Percentiles rank a stretch among this genome's conserved stretches.
phyloP scores from a whole-genome alignment of 108 stramenopile genomes.

The Cyclotella sp. region DNA sequence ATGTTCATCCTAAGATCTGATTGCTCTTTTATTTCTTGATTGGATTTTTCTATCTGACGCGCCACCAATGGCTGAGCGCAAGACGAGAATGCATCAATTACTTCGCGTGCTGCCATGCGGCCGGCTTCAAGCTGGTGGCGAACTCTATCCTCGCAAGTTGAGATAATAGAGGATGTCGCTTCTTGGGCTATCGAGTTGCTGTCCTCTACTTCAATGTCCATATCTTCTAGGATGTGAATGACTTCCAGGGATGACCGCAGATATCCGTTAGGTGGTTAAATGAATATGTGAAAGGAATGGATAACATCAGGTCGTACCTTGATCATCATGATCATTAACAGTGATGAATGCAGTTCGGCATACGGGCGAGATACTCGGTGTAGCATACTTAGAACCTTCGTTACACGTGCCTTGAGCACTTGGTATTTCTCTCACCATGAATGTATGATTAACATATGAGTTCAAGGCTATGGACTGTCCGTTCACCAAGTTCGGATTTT shows the following conservation, averaged over 20 bases:
- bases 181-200: conserved; percentile 24
- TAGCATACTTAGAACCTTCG: conserved; percentile 5
- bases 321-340: conserved; percentile 55
- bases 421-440: conserved; percentile 58
- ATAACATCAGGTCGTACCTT: conserved; percentile 30
- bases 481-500: conserved; percentile 32
- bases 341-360: conserved; percentile 47
- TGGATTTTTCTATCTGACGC: conserved; percentile 36
- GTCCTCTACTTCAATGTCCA: conserved; percentile 50
- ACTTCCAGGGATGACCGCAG: conserved; percentile 16
- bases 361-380: conserved; percentile 39
- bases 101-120: conserved; percentile 17
- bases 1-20: conserved; percentile 49
- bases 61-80: conserved; percentile 49
- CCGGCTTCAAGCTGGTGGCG: conserved; percentile 8
- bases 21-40: conserved; percentile 72
- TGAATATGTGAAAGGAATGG: background rate
- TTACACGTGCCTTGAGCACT: conserved; percentile 44
- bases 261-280: background rate
- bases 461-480: conserved; percentile 53
- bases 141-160: conserved; percentile 33
- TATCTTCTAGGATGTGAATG: conserved; percentile 40
- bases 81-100: conserved; percentile 30
- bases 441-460: conserved; percentile 80
- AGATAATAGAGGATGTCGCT: conserved; percentile 12